Base-by-base conservation (phyloP, 2,329 filamentous ascomycete species). In the Annulohypoxylon truncatum region DNA sequence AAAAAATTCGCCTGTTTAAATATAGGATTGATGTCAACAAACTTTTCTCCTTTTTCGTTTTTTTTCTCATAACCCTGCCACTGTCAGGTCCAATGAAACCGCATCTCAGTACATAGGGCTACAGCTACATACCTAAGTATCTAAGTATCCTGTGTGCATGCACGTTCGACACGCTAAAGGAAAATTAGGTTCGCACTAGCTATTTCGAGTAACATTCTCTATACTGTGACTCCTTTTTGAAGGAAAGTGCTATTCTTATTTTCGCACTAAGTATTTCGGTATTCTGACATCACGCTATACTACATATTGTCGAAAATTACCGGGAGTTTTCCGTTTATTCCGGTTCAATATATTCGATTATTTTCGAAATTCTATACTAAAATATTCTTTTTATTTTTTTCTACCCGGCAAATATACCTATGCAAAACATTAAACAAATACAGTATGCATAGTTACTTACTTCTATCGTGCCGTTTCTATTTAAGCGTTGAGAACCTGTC, bases 61-160 rank as follows among this genome's bases (percentile, higher is more conserved):
- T 61, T 64, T 46, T 46, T 55, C 26, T 53, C 20, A 4, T 10
- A 51, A 52, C 61, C 65, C 42, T 68, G 60, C 40, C 31, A 33
- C 26, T 44, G 26, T 48, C 20, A 44, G 60, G 63, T 38, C 64
- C 54, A 65, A 64, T 67, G 51, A 65, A 65, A 65, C 61, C 18
- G 35, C 57, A 59, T 59, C 42, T 58, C 48, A 57, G 28, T 63
- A 48, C 44, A 18, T 48, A 64, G 56, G 64, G 56, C 63, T 66
- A 64, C 59, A 61, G 63, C 47, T 51, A 50, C 47, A 20, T 26
- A 60, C 47, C 22, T 26, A 60, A 51, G 29, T 57, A 46, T 24
- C 29, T 42, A 55, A 22, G 38, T 56, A 46, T 26, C 47, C 31
- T 53, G 47, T n/a, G 52, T 53, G 50, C 47, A 54, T 62, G 48